Conservation (phyloP, 495 filamentous ascomycete genomes). For the Podospora tetraspora region DNA sequence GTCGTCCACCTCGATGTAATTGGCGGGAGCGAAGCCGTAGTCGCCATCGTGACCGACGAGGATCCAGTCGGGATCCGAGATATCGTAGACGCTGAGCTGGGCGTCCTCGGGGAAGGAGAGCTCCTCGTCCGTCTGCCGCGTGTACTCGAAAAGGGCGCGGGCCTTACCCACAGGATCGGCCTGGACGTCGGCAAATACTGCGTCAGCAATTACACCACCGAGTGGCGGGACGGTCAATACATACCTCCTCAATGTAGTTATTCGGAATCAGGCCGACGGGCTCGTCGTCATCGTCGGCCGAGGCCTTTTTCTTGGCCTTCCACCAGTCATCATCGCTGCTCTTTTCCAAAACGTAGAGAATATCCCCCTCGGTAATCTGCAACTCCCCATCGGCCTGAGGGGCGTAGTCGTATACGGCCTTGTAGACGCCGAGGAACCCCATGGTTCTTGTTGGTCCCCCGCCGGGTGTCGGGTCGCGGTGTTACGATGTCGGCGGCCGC, state of each 20-base stretch:
- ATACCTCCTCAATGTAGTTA: conserved; percentile 95
- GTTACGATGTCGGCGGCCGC: conserved; percentile 3
- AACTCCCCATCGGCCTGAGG: conserved; percentile 88
- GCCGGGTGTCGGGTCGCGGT: neutral
- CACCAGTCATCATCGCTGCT: conserved; percentile 90
- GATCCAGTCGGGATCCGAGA: conserved; percentile 92
- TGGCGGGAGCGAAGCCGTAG: conserved; percentile 94
- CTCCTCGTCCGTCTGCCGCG: conserved; percentile 94
- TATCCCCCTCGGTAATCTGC: conserved; percentile 78
- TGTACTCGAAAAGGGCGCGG: conserved; percentile 92
- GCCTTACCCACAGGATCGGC: conserved; percentile 66
- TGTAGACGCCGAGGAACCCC: conserved; percentile 86
- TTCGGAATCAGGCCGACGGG: conserved; percentile 88
- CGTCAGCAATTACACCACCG: neutral
- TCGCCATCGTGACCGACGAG: conserved; percentile 79
- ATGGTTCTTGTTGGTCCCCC: conserved; percentile 28
- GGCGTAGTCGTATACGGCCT: conserved; percentile 87
- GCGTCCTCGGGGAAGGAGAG: conserved; percentile 92
- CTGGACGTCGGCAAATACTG: conserved; percentile 38
- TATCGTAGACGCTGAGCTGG: conserved; percentile 77
- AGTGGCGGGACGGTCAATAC: conserved; percentile 22
- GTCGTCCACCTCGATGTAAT: conserved; percentile 75
- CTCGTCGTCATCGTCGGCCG: conserved; percentile 87
- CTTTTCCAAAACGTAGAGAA: conserved; percentile 90
- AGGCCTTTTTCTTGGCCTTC: conserved; percentile 96